These are phyloP conservation scores for Taphrina wiesneri DNA, from an alignment of 1,139 yeast species.

Conservation along the genomic window DNA sequence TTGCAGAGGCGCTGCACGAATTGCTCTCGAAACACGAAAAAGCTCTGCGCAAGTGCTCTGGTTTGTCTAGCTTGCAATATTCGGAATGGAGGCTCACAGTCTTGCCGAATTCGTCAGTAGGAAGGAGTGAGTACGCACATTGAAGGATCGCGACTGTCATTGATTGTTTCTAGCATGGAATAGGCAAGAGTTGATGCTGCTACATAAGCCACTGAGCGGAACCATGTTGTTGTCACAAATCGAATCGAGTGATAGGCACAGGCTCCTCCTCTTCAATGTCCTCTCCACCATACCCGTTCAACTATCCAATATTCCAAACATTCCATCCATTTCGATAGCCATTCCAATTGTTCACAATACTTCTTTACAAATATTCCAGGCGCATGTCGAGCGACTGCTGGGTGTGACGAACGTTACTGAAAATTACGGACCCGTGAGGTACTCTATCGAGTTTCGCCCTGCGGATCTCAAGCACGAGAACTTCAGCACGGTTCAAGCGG, in stretches of 20 bases:
- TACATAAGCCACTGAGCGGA: conserved; percentile 15
- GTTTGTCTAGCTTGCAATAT: background rate
- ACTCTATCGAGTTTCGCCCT: background rate
- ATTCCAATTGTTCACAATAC: conserved; percentile 10
- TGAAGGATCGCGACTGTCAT: background rate
- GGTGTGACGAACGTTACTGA: background rate
- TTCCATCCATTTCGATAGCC: background rate
- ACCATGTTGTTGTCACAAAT: background rate
- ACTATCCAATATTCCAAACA: conserved; percentile 5
- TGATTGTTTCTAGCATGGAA: conserved; percentile 11
- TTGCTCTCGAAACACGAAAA: conserved; percentile 1
- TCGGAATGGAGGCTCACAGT: conserved; percentile 21
- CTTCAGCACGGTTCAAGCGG: background rate
- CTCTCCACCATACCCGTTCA: conserved; percentile 16
- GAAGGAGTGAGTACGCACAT: background rate
- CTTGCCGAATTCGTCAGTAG: background rate
- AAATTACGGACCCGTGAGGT: background rate
- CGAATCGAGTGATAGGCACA: background rate
- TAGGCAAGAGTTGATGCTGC: background rate
- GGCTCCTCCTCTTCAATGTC: conserved; percentile 18
- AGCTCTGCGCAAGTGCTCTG: conserved; percentile 1
- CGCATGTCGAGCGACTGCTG: background rate
- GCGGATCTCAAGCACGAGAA: background rate
- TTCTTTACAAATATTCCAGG: background rate
- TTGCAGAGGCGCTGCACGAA: background rate